A percentile compares a stretch with the other conserved stretches of the same genome.
Conservation (phyloP, 345 rosid genomes). For the Citrus mangshanensis region DNA sequence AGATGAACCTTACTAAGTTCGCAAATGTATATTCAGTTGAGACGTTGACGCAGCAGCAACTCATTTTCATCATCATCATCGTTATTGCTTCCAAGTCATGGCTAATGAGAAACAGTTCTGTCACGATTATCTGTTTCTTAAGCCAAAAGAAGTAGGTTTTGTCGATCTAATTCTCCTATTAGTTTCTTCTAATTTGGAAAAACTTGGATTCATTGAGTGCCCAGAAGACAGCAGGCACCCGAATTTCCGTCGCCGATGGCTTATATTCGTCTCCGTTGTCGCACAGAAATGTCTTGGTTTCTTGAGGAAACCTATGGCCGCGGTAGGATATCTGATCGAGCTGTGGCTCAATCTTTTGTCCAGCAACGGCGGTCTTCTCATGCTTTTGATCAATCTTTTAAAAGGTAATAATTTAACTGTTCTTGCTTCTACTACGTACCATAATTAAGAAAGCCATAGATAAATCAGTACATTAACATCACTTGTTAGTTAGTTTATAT, state of each 20-base stretch:
- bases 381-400: constrained; percentile 25
- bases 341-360: constrained; percentile 41
- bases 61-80: neutral
- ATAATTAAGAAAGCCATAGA: too few relatives aligned
- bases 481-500: neutral
- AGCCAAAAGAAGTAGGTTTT: constrained; percentile 40
- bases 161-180: constrained; percentile 36
- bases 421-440: neutral
- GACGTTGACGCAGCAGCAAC: neutral
- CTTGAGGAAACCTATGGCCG: constrained; percentile 18
- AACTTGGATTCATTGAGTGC: constrained; percentile 27
- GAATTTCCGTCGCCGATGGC: constrained; percentile 43
- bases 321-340: constrained; percentile 22
- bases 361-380: constrained; percentile 40
- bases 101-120: constrained; percentile 11
- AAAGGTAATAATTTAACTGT: constrained; percentile 26
- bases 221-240: constrained; percentile 8
- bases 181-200: constrained; percentile 18
- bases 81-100: neutral
- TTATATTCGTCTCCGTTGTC: constrained; percentile 47
- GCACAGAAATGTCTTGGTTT: constrained; percentile 36
- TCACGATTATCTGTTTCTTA: constrained; percentile 27
- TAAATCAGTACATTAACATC: neutral
- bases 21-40: neutral
- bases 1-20: neutral